phyloP scores from a whole-genome alignment of 23 red algal genomes.

The Porphyridium purpureum region DNA sequence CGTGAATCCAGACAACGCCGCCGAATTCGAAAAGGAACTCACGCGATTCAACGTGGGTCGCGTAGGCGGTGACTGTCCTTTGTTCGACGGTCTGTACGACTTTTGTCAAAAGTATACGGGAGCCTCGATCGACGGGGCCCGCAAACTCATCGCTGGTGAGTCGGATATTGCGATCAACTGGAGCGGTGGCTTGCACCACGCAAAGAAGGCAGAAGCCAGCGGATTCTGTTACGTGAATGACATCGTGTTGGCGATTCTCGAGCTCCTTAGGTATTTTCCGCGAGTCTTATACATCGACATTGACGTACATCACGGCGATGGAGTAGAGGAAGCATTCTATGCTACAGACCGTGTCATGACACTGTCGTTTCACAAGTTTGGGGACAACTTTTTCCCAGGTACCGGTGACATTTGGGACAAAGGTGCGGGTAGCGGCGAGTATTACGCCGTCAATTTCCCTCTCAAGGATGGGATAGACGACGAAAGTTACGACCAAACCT shows the following conservation, averaged over 20 bases:
- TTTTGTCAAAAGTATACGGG: conserved; percentile 85
- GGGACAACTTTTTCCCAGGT: conserved; percentile 94
- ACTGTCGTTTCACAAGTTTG: conserved; percentile 96
- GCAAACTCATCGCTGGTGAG: conserved; percentile 57
- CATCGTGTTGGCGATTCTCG: conserved; percentile 90
- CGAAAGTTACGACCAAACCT: conserved; percentile 57
- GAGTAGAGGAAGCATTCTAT: conserved; percentile 99
- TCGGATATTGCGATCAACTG: conserved; percentile 96
- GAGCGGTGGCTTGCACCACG: conserved; percentile 93
- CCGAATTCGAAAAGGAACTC: conserved; percentile 49
- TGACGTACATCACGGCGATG: conserved; percentile 98
- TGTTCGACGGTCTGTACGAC: conserved; percentile 95
- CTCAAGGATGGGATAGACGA: conserved; percentile 96
- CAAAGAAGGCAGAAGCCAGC: conserved; percentile 90
- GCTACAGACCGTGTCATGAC: conserved; percentile 98
- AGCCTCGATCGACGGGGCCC: conserved; percentile 76
- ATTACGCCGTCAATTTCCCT: conserved; percentile 95
- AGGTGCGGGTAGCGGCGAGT: conserved; percentile 71
- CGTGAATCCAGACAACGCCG: conserved; percentile 72
- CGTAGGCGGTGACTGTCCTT: conserved; percentile 72
- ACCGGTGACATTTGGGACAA: conserved; percentile 96
- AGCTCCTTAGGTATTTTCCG: conserved; percentile 71
- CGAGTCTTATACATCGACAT: conserved; percentile 98
- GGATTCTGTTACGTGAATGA: conserved; percentile 99
- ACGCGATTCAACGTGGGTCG: conserved; percentile 71